phyloP scores from a whole-genome alignment of 495 filamentous ascomycete species.

The Aspergillus mulundensis region DNA sequence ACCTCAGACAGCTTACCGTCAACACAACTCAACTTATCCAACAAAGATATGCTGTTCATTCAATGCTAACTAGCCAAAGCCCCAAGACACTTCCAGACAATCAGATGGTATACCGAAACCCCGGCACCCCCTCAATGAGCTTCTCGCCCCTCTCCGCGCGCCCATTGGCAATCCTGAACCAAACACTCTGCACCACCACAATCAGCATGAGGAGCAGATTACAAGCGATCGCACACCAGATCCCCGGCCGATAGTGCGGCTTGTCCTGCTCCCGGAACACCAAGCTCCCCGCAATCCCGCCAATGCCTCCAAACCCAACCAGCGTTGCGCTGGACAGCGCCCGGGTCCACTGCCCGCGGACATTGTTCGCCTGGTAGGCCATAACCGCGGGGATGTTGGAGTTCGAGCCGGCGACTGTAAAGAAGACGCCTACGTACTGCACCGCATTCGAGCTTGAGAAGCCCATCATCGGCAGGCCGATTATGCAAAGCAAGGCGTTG shows the following conservation, averaged over 20 bases:
- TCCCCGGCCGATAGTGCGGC: constrained; percentile 55
- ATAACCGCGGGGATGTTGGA: constrained; percentile 55
- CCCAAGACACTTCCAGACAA: neutral
- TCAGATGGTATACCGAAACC: constrained; percentile 39
- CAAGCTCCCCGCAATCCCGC: constrained; percentile 54
- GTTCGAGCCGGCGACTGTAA: constrained; percentile 56
- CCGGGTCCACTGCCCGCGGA: constrained; percentile 64
- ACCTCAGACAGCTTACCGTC: too few species aligned
- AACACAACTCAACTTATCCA: neutral
- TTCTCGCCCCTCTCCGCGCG: constrained; percentile 35
- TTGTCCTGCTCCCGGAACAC: constrained; percentile 57
- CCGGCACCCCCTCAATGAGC: constrained; percentile 32
- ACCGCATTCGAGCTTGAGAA: constrained; percentile 46
- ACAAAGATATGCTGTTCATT: too few species aligned
- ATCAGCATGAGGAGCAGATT: constrained; percentile 42
- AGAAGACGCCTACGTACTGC: constrained; percentile 63
- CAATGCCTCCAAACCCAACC: constrained; percentile 52
- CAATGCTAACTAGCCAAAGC: neutral
- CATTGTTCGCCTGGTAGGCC: constrained; percentile 64
- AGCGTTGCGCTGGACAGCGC: constrained; percentile 56
- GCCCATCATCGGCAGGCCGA: constrained; percentile 51
- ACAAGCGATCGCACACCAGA: constrained; percentile 46
- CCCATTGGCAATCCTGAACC: constrained; percentile 34
- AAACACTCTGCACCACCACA: constrained; percentile 27
- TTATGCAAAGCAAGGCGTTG: constrained; percentile 49